Evolutionary conservation across 495 filamentous ascomycete genomes (phyloP).

Genomic region (Cenococcum geophilum): DNA sequence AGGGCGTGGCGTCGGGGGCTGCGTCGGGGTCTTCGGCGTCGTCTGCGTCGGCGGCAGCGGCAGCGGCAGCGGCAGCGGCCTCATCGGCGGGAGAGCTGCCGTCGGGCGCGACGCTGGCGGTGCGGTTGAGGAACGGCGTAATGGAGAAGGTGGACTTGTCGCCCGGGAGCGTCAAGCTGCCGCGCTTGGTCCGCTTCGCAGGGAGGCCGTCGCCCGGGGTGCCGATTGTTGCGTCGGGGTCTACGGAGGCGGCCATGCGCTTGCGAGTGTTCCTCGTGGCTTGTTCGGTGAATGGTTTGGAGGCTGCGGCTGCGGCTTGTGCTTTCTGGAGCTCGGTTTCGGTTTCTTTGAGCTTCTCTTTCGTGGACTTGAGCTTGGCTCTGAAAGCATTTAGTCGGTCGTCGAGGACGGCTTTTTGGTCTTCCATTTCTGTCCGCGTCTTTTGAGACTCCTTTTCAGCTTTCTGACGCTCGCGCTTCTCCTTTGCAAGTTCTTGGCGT

Average conservation of each 20-base stretch:
- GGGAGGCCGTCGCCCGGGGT: constrained; percentile 58
- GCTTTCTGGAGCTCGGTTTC: constrained; percentile 44
- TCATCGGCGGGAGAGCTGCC: constrained; percentile 38
- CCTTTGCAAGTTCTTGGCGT: constrained; percentile 39
- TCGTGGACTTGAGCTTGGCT: constrained; percentile 58
- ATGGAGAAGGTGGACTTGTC: constrained; percentile 91
- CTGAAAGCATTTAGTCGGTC: constrained; percentile 61
- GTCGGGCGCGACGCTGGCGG: constrained; percentile 50
- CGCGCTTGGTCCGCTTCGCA: constrained; percentile 41
- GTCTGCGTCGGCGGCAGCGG: constrained; percentile 25
- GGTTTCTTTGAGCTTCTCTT: constrained; percentile 62
- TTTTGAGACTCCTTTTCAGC: constrained; percentile 38
- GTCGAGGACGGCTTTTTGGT: constrained; percentile 53
- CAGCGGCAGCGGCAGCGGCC: constrained; percentile 31
- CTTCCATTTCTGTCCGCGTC: constrained; percentile 45
- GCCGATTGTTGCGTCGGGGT: constrained; percentile 52
- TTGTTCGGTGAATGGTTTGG: constrained; percentile 16
- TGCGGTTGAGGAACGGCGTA: constrained; percentile 84
- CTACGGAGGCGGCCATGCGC: constrained; percentile 40
- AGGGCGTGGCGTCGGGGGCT: constrained; percentile 25
- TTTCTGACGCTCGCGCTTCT: constrained; percentile 42
- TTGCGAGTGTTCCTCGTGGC: constrained; percentile 43
- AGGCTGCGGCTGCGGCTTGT: constrained; percentile 39
- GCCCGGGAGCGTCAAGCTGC: constrained; percentile 47
- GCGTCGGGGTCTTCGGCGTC: constrained; percentile 27